Base-by-base conservation (phyloP, 495 filamentous ascomycete genomes). In the Amphirosellinia nigrospora region DNA sequence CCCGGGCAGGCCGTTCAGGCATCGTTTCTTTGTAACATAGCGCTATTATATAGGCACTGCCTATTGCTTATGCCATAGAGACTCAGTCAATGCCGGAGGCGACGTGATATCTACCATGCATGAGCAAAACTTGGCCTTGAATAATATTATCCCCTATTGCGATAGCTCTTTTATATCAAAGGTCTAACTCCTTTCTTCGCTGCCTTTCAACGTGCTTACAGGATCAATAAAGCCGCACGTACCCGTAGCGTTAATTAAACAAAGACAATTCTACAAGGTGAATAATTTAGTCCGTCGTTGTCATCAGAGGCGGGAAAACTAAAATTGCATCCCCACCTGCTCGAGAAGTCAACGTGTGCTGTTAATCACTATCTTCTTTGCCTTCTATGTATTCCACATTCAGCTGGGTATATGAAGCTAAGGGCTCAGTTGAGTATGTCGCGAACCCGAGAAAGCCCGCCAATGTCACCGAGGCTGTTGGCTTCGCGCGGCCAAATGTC, bases 41-140 rank as follows among this genome's bases (percentile, higher is more conserved):
- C 64, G 39, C 56, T 61, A 19, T 28, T 23, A 55, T 73, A 66
- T 71, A n/a, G n/a, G n/a, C n/a, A 72, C 56, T 64, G 64, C 69
- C 68, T 64, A 68, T 50, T 55, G 16, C 43, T n/a, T 36, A 34
- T 28, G 32, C 43, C 50, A 53, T 55, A 28, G 8, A 28, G 23
- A 43, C 15, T 21, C 3, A 28, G 34, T n/a, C 11, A 34, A 13
- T 6, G 15, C n/a, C n/a, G 15, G 16, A 28, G 43, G 32, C 43
- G 56, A 21, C n/a, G 21, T 48, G 23, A 7, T 53, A 58, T 15
- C 11, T 55, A 41, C 26, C 23, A 38, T 52, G 11, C 21, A 43
- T 28, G 39, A 39, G 34, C 13, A 13, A 11, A 16, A 7, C 28
- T 15, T 10, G 50, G 4, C 21, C 7, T 53, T 11, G 2, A 6